Evolutionary conservation across 2,329 filamentous ascomycete species (phyloP).

Genomic region (Cladosporium sp.): DNA sequence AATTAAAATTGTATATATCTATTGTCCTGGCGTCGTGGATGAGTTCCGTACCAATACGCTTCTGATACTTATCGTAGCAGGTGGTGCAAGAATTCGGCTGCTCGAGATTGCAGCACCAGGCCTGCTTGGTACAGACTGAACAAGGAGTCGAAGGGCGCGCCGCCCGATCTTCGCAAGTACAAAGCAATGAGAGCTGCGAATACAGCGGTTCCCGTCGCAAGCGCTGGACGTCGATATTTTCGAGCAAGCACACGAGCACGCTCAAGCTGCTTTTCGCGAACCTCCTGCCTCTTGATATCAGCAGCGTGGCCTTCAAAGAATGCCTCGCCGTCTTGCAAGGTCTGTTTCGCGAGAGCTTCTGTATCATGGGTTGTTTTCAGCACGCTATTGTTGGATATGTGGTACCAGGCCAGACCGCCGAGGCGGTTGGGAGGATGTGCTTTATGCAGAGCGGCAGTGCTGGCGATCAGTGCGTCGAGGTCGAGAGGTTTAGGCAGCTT

Average conservation of each 20-base stretch:
- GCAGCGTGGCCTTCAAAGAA: conserved; percentile 68
- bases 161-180: conserved; percentile 36
- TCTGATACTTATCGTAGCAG: background rate
- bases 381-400: conserved; percentile 71
- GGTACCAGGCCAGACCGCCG: conserved; percentile 60
- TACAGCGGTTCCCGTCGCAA: conserved; percentile 52
- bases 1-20: too few species aligned
- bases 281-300: conserved; percentile 66
- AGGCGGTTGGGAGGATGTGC: conserved; percentile 69
- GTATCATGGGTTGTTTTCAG: conserved; percentile 72
- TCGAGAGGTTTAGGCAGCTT: conserved; percentile 80
- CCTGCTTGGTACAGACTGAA: background rate
- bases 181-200: conserved; percentile 65
- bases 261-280: conserved; percentile 46
- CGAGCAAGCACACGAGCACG: conserved; percentile 44
- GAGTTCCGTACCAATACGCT: too few species aligned
- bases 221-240: conserved; percentile 62
- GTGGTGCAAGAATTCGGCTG: background rate
- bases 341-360: conserved; percentile 50
- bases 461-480: conserved; percentile 69
- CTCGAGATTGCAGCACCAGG: background rate
- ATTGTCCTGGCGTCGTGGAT: too few species aligned
- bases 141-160: background rate
- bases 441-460: conserved; percentile 61
- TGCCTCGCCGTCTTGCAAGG: conserved; percentile 60